Evolutionary conservation across 2,329 filamentous ascomycete species (phyloP).

Genomic region (Clonostachys byssicola): DNA sequence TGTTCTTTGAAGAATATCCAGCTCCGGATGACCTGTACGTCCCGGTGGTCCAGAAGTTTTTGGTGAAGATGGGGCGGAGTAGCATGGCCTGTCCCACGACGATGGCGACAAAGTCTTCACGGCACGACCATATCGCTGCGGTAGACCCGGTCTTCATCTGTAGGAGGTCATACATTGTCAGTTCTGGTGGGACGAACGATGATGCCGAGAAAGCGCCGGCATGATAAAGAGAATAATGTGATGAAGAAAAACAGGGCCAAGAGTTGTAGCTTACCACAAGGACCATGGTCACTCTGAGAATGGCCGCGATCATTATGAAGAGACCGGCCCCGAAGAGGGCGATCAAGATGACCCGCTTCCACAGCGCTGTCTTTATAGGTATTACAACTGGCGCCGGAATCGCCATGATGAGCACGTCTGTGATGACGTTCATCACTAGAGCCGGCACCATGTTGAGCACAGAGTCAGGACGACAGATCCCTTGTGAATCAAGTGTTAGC

Average conservation of each 20-base stretch:
- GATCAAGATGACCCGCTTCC: slow-evolving; percentile 19
- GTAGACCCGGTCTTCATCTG: not conserved
- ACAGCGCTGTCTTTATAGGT: slow-evolving; percentile 13
- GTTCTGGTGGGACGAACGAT: no score
- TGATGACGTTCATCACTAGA: slow-evolving; percentile 21
- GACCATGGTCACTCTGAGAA: slow-evolving; percentile 16
- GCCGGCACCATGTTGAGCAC: slow-evolving; percentile 19
- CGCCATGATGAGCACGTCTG: slow-evolving; percentile 22
- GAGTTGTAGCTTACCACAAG: slow-evolving; percentile 11
- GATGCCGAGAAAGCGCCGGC: no score
- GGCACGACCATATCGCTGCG: slow-evolving; percentile 26
- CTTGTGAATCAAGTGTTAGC: no score
- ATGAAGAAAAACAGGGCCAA: no score
- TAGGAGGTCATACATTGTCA: no score
- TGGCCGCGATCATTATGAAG: slow-evolving; percentile 21
- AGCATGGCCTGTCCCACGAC: slow-evolving; percentile 27
- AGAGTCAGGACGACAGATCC: slow-evolving; percentile 20
- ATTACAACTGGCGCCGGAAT: slow-evolving; percentile 21
- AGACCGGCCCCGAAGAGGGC: slow-evolving; percentile 21
- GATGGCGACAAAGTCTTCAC: slow-evolving; percentile 28
- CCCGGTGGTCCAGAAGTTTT: slow-evolving; percentile 11
- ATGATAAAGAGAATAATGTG: no score
- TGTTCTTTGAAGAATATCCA: no score
- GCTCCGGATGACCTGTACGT: no score
- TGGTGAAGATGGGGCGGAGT: slow-evolving; percentile 17